phyloP scores from a whole-genome alignment of 352 stramenopile species.

The Pythium pyrilobum region DNA sequence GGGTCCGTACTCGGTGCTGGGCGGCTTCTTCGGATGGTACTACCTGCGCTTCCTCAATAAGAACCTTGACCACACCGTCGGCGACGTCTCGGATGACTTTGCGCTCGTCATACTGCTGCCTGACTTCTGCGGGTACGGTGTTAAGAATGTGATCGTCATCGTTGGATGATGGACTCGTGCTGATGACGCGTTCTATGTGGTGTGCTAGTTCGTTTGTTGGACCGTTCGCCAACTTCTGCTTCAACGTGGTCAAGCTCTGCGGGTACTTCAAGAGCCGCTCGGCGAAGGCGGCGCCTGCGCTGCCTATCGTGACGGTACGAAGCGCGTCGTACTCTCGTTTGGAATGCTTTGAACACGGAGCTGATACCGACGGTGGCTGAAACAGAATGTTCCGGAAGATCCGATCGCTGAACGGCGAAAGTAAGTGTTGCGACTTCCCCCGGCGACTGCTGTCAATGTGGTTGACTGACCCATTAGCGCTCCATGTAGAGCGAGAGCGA shows the following conservation, averaged over 20 bases:
- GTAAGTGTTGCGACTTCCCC: constrained; percentile 37
- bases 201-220: constrained; percentile 42
- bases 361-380: not conserved
- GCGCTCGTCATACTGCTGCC: constrained; percentile 62
- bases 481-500: constrained; percentile 57
- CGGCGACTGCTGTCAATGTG: not conserved
- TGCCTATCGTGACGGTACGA: constrained; percentile 59
- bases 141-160: not conserved
- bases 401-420: constrained; percentile 85
- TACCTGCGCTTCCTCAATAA: constrained; percentile 83
- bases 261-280: constrained; percentile 81
- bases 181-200: not conserved
- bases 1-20: constrained; percentile 66
- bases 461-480: not conserved
- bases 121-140: constrained; percentile 57
- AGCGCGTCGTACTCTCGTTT: not conserved
- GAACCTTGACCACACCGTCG: constrained; percentile 64
- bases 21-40: constrained; percentile 81
- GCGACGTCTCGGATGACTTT: constrained; percentile 78
- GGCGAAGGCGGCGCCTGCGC: constrained; percentile 45
- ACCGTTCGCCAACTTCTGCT: constrained; percentile 70
- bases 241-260: constrained; percentile 80
- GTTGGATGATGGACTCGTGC: not conserved
- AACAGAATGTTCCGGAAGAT: constrained; percentile 24
- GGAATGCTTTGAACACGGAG: no score